These are phyloP conservation scores for Lasiosphaeria ovina DNA, from an alignment of 495 filamentous ascomycete species.

Conservation along the genomic window DNA sequence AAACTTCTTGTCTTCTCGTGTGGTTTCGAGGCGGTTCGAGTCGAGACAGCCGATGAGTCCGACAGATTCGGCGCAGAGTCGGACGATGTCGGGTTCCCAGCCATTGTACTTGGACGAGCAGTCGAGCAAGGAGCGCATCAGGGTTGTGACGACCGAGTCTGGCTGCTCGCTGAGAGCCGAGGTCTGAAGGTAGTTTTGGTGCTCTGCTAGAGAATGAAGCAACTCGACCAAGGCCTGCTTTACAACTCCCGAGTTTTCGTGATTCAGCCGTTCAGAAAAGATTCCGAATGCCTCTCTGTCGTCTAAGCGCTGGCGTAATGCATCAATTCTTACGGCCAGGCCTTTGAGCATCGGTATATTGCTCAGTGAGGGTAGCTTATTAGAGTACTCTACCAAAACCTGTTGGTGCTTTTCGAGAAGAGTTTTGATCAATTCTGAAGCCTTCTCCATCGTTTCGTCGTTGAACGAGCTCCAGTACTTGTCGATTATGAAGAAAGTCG, in stretches of 20 bases:
- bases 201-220: conserved; percentile 61
- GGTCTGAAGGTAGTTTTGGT: conserved; percentile 80
- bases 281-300: conserved; percentile 57
- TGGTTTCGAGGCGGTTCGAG: conserved; percentile 80
- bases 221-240: conserved; percentile 76
- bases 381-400: conserved; percentile 61
- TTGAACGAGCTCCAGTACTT: conserved; percentile 74
- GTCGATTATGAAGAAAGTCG: conserved; percentile 82
- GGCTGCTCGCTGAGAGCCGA: conserved; percentile 84
- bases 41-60: conserved; percentile 90
- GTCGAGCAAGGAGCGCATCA: conserved; percentile 78
- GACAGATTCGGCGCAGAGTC: conserved; percentile 74
- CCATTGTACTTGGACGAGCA: conserved; percentile 76
- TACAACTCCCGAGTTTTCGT: conserved; percentile 83
- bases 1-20: conserved; percentile 72
- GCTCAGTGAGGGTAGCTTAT: conserved; percentile 73
- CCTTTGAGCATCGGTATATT: conserved; percentile 67
- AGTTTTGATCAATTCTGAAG: conserved; percentile 58
- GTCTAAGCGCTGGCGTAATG: conserved; percentile 55
- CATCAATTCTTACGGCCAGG: conserved; percentile 60
- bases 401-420: conserved; percentile 61
- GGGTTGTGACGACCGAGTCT: conserved; percentile 64
- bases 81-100: conserved; percentile 60
- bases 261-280: conserved; percentile 68
- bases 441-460: conserved; percentile 53